These are phyloP conservation scores for Botryosphaeria agaves DNA, from an alignment of 2,329 filamentous ascomycete species.

Conservation along the genomic window DNA sequence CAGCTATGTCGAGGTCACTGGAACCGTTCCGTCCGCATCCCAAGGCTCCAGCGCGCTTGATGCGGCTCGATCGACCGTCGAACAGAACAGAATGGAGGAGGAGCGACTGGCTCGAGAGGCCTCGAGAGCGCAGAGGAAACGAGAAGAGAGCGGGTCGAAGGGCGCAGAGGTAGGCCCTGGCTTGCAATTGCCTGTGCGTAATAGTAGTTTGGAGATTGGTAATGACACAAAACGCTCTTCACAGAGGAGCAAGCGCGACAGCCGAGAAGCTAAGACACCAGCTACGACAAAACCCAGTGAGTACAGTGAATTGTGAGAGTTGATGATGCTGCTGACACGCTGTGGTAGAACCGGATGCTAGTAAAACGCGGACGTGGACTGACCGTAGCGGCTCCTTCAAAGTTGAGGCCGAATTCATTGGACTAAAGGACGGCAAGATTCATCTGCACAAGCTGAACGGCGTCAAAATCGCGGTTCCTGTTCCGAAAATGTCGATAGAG, in stretches of 20 bases:
- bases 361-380: conserved; percentile 82
- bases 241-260: conserved; percentile 59
- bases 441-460: conserved; percentile 96
- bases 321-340: conserved; percentile 1
- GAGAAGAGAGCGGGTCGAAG: conserved; percentile 30
- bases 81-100: conserved; percentile 66
- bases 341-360: conserved; percentile 59
- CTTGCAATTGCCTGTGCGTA: conserved; percentile 58
- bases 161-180: conserved; percentile 60
- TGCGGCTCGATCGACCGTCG: conserved; percentile 48
- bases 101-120: conserved; percentile 69
- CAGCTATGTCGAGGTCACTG: conserved; percentile 85
- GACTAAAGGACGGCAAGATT: conserved; percentile 87
- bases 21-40: conserved; percentile 37
- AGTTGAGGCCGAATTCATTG: conserved; percentile 91
- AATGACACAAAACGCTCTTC: conserved; percentile 49
- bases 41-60: conserved; percentile 37
- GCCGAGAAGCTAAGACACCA: conserved; percentile 41
- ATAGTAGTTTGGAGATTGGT: conserved; percentile 51
- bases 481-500: conserved; percentile 87
- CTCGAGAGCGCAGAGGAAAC: conserved; percentile 43
- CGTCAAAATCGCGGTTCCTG: conserved; percentile 92
- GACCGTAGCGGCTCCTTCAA: conserved; percentile 92
- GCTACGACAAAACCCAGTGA: conserved; percentile 53
- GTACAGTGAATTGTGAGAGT: conserved; percentile 15